Base-by-base conservation (phyloP, 495 filamentous ascomycete species). In the Neurospora pannonica region DNA sequence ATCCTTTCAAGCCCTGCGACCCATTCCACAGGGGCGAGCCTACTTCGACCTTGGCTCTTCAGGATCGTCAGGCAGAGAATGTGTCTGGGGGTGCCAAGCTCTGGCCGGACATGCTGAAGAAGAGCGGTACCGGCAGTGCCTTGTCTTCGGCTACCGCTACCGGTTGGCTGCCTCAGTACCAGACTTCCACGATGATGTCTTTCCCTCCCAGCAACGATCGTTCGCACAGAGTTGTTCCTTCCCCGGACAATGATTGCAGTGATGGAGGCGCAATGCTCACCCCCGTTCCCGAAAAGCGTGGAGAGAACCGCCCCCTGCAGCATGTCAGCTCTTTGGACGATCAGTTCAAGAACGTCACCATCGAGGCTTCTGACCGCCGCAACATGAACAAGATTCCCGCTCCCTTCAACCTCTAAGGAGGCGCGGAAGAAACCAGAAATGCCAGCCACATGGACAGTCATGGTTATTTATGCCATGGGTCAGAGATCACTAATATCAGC, bases 81-180 rank as follows among this genome's bases (percentile, higher is more conserved):
- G 43, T 42, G 8, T 11, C 15, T 60, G 39, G 17, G 42, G 77
- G 80, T 19, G 75, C 79, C 24, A 82, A 82, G 15, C 76, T 86
- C 7, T 84, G 82, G 84, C 81, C 84, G 37, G 75, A 79, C 1
- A 82, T 85, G 76, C 43, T 86, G 73, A 86, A 85, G 77, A 84
- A 82, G 73, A 81, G 81, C 5, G 78, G 82, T 15, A 77, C 84
- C 10, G 85, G 84, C 71, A 81, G 85, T 54, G 78, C 83, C 6
- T 71, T 87, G 21, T 83, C 85, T 1, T 83, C 84, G 43, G 84
- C 85, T 8, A 87, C 84, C 8, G 85, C 83, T 28, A 84, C 84
- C 19, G 85, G 84, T 43, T 79, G 82, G 42, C 70, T 87, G 54
- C 85, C 84, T n/a, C 83, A 83, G n/a, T 86, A 83, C 70, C 72